phyloP scores from a whole-genome alignment of 73 alveolate genomes.

The Paramecium sonneborni region DNA sequence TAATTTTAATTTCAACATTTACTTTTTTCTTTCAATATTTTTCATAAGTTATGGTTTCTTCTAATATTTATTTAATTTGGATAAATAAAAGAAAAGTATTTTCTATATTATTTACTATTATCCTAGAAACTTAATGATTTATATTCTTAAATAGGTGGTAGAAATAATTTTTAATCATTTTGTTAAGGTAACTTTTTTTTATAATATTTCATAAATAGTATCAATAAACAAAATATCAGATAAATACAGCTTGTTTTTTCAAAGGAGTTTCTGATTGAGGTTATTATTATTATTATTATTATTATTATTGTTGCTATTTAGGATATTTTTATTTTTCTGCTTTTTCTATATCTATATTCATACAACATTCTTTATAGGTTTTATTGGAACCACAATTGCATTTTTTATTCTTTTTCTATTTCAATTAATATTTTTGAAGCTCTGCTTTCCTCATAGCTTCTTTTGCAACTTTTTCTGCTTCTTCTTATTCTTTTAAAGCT shows the following conservation, averaged over 20 bases:
- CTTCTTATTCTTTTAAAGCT: not conserved
- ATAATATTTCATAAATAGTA: not conserved
- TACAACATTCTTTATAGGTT: constrained; percentile 64
- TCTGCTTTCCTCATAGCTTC: not conserved
- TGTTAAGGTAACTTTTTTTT: not conserved
- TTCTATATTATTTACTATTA: not conserved
- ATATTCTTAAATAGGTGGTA: not conserved
- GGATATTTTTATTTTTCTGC: not conserved
- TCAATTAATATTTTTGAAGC: not conserved
- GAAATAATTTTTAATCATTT: not conserved
- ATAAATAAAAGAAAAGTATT: not conserved
- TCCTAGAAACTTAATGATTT: not conserved
- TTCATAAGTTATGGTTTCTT: not conserved
- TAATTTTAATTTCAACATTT: not conserved
- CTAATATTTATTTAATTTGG: not conserved
- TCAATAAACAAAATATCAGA: not conserved
- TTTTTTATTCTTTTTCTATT: constrained; percentile 55
- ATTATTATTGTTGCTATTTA: not conserved
- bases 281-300: not conserved
- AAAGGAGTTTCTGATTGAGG: not conserved
- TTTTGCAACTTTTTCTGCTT: constrained; percentile 44
- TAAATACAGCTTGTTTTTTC: constrained; percentile 57
- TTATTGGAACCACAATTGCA: constrained; percentile 63
- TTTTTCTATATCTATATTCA: not conserved
- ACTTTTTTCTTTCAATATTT: not conserved